Percentiles rank a stretch among this genome's conserved stretches.
phyloP scores from a whole-genome alignment of 1,284 basidiomycete species.

The Psilocybe mexicana region DNA sequence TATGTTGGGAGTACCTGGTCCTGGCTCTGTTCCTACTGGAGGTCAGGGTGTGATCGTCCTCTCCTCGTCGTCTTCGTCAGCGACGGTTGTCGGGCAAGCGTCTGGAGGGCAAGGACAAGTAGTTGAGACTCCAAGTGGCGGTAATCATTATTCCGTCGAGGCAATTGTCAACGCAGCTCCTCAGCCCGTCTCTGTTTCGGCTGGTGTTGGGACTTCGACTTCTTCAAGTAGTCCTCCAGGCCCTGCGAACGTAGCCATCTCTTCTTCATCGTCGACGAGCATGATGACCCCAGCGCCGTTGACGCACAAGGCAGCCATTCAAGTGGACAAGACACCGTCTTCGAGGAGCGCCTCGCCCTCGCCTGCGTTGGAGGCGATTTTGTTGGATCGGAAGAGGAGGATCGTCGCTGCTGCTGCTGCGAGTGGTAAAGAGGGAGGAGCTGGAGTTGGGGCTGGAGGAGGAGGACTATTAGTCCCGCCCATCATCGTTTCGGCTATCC shows the following conservation, averaged over 20 bases:
- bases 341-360: constrained; percentile 43
- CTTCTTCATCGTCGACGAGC: background rate
- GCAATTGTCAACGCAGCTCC: no score
- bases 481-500: background rate
- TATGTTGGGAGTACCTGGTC: background rate
- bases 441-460: background rate
- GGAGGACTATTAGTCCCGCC: background rate
- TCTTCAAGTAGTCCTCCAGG: background rate
- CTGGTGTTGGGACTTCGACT: background rate
- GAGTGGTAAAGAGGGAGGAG: background rate
- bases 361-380: constrained; percentile 60
- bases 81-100: background rate
- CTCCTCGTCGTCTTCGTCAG: background rate
- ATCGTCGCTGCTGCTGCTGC: constrained; percentile 17
- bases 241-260: background rate
- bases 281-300: background rate
- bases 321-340: constrained; percentile 9
- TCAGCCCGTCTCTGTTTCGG: no score
- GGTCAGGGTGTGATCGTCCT: background rate
- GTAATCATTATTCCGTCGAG: no score
- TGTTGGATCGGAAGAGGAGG: constrained; percentile 55
- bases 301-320: background rate
- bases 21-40: no score
- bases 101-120: no score
- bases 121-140: no score